A percentile compares a stretch with the other conserved stretches of the same genome.
These are phyloP conservation scores for Gnetum montanum DNA, from an alignment of 75 land plant species.

Conservation along the genomic window DNA sequence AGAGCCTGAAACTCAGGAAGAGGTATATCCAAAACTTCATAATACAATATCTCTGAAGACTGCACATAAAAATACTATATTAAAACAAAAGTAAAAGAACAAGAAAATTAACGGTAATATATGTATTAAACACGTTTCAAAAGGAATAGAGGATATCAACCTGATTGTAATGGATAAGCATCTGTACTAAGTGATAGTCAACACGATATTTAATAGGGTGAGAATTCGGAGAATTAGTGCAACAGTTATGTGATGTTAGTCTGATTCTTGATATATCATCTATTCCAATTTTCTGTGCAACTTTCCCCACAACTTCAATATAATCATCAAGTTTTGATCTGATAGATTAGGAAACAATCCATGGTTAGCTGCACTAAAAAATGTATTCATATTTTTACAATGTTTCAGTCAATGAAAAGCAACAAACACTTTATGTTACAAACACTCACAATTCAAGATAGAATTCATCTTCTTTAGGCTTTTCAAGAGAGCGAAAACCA, in stretches of 20 bases:
- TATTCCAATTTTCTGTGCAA: constrained; percentile 71
- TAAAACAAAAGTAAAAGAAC: neutral
- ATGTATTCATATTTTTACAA: neutral
- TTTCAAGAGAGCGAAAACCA: constrained; percentile 79
- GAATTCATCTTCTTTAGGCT: constrained; percentile 97
- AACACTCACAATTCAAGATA: constrained; percentile 79
- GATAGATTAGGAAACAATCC: neutral
- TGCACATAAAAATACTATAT: constrained; percentile 23
- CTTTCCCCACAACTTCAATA: constrained; percentile 94
- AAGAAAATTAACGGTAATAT: neutral
- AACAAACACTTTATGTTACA: neutral
- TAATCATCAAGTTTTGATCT: constrained; percentile 87
- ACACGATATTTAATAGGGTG: constrained; percentile 94
- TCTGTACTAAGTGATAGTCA: constrained; percentile 72
- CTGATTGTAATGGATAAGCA: constrained; percentile 98
- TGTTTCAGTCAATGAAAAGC: neutral
- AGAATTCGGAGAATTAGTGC: constrained; percentile 95
- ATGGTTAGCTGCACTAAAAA: neutral
- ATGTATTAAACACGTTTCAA: too few relatives aligned
- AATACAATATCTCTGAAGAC: constrained; percentile 92
- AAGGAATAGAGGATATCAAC: constrained; percentile 46
- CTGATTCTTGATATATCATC: constrained; percentile 94
- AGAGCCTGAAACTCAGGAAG: constrained; percentile 92
- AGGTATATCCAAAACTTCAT: constrained; percentile 94
- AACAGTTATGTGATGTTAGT: constrained; percentile 92